Base-by-base conservation (phyloP, 257 asterid genomes). In the Capsicum baccatum region DNA sequence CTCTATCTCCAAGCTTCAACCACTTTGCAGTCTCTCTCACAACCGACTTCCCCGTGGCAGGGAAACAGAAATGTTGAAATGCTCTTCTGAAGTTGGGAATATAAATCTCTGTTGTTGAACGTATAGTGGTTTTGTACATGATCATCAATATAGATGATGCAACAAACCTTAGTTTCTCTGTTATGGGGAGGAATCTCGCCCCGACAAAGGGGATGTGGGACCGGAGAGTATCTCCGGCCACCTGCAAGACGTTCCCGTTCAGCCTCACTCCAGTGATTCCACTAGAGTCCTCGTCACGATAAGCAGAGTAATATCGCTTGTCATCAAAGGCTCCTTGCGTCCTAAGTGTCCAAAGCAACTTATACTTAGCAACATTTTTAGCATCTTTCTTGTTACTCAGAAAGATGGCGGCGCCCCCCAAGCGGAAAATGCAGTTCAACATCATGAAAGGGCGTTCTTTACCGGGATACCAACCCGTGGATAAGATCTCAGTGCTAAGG, bases 391-490 rank as follows among this genome's bases (percentile, higher is more conserved):
- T 90, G 86, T 96, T 96, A 55, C 90, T 85, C 0, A 96, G 52
- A 14, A 96, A 84, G 54, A 94, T 85, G 0, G 96, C 99, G 0
- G 97, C 93, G 6, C 90, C 97, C 1, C 98, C 99, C 92, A 91
- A 88, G 0, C 99, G 85, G 48, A 96, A 94, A 5, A 94, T 85
- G 66, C 98, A 96, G 86, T 96, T 94, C 0, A 94, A 89, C 68
- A 92, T 88, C 91, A 93, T 83, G 94, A 88, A 94, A 0, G 91
- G 9, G 3, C 74, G 86, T 4, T 91, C 95, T 87, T 87, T 96
- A 16, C 98, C 99, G 0, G 92, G 85, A 44, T 96, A 94, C 99
- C 97, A 94, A 0, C 98, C 98, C 2, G 94, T 93, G 0, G 98
- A 91, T 63, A 95, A 83, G 44, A 94, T 89, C 88, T 95, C 98